These are phyloP conservation scores for Agrocybe chaxingu DNA, from an alignment of 768 basidiomycete genomes.

Conservation along the genomic window DNA sequence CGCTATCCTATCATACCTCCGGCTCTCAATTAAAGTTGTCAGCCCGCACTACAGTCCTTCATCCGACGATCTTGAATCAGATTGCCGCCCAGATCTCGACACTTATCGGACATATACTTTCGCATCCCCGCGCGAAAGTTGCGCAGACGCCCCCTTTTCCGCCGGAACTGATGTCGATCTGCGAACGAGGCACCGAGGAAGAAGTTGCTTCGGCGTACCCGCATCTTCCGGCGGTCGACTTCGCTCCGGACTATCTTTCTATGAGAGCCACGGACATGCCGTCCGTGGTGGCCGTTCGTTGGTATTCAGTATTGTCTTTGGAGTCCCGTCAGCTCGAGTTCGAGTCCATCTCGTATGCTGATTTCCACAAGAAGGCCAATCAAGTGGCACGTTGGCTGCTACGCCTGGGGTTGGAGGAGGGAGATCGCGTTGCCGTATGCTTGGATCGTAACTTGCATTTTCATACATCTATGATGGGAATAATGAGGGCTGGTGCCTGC, in stretches of 20 bases:
- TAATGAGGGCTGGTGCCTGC: constrained; percentile 46
- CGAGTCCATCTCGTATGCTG: constrained; percentile 31
- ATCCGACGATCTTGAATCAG: constrained; percentile 23
- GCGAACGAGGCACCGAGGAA: constrained; percentile 20
- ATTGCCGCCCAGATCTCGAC: constrained; percentile 22
- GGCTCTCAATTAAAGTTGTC: constrained; percentile 11
- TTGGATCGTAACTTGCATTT: constrained; percentile 39
- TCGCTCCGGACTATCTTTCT: constrained; percentile 28
- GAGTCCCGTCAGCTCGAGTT: constrained; percentile 13
- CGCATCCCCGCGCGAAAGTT: constrained; percentile 10
- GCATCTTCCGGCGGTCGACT: constrained; percentile 16
- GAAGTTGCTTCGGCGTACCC: constrained; percentile 19
- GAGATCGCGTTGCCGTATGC: constrained; percentile 44
- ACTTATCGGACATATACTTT: constrained; percentile 14
- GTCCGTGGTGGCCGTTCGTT: constrained; percentile 22
- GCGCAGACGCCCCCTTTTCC: constrained; percentile 12
- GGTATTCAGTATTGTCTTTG: constrained; percentile 26
- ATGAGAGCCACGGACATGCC: constrained; percentile 21
- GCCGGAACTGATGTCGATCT: constrained; percentile 22
- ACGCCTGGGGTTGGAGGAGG: constrained; percentile 27
- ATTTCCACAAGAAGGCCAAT: constrained; percentile 34
- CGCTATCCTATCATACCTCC: constrained; percentile 13
- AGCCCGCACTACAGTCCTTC: constrained; percentile 14
- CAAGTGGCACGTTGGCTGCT: constrained; percentile 41
- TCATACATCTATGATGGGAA: constrained; percentile 39